Base-by-base conservation (phyloP, 2,329 filamentous ascomycete genomes). In the Colletotrichum tamarilloi region DNA sequence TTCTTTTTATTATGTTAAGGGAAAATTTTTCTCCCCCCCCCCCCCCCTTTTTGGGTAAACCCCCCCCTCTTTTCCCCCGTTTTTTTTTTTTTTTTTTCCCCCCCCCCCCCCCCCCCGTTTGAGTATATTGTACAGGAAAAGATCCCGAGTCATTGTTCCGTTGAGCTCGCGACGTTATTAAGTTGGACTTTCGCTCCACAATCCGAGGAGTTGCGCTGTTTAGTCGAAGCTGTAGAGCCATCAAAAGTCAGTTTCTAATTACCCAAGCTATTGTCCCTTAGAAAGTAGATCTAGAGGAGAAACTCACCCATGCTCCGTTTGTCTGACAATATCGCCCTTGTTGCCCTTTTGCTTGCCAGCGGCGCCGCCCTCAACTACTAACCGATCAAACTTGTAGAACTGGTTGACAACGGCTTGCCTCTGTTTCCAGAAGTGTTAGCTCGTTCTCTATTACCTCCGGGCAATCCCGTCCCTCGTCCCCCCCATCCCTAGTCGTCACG, bases 401-500 rank as follows among this genome's bases (percentile, higher is more conserved):
- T 97, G 94, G 81, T 95, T 97, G 80, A 99, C 91, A 63, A 97
- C 89, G 12, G 96, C 97, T 93, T 98, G 97, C 81, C 97, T 92
- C 97, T 98, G 86, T 49, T 78, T 52, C 49, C 5, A n/a, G 1
- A 32, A 32, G 73, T 24, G 58, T 62, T 66, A 74, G 68, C 26
- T 26, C 26, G 1, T 3, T 32, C 7, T 62, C 12, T 32, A 58
- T 69, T 5, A 19, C 14, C 38, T 42, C 38, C 14, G 14, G 5
- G 2, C 12, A 14, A 60, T 42, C 60, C 65, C 38, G 16, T 14
- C 38, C 2, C 4, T 19, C 1, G 26, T 14, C 19, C 8, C 11
- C 11, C 32, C 63, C 2, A 38, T 9, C n/a, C 19, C 32, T 12
- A 30, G 35, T 38, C 35, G 35, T 38, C 35, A 5, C 12, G 12